A percentile compares a stretch with the other conserved stretches of the same genome.
Evolutionary conservation across 2,329 filamentous ascomycete genomes (phyloP).

Genomic region (Juglanconis sp.): DNA sequence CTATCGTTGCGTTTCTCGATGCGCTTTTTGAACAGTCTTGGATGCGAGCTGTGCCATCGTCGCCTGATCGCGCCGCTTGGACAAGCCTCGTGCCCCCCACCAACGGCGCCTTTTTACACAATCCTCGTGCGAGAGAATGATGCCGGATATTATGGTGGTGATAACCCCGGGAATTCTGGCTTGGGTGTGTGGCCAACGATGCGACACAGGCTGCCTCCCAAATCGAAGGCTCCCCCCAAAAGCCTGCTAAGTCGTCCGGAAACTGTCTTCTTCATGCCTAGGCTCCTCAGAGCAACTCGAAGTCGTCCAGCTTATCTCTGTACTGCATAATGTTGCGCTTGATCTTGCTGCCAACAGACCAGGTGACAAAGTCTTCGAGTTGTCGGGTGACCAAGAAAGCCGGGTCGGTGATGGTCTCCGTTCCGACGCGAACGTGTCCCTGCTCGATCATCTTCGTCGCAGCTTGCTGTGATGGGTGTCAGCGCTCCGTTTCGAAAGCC

Average conservation of each 20-base stretch:
- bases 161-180: too few relatives aligned
- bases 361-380: slow-evolving; percentile 95
- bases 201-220: background rate
- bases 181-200: background rate
- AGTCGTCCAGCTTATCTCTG: slow-evolving; percentile 91
- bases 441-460: slow-evolving; percentile 88
- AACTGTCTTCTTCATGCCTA: background rate
- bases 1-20: background rate
- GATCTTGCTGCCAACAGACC: slow-evolving; percentile 95
- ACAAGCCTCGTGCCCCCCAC: background rate
- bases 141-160: too few relatives aligned
- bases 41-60: background rate
- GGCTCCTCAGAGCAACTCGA: slow-evolving; percentile 70
- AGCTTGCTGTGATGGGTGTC: slow-evolving; percentile 46
- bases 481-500: background rate
- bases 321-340: slow-evolving; percentile 96
- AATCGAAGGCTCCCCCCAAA: background rate
- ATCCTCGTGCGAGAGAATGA: background rate
- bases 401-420: slow-evolving; percentile 84
- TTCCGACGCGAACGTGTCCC: slow-evolving; percentile 87
- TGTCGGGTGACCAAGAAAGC: slow-evolving; percentile 84
- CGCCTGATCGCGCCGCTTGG: background rate
- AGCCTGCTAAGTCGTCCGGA: background rate
- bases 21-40: background rate
- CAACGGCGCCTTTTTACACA: background rate